Evolutionary conservation across 202 grass and related monocot genomes (phyloP), one percentile per base, ranked within the genome.

Genomic region (Schoenoplectus tabernaemontani): DNA sequence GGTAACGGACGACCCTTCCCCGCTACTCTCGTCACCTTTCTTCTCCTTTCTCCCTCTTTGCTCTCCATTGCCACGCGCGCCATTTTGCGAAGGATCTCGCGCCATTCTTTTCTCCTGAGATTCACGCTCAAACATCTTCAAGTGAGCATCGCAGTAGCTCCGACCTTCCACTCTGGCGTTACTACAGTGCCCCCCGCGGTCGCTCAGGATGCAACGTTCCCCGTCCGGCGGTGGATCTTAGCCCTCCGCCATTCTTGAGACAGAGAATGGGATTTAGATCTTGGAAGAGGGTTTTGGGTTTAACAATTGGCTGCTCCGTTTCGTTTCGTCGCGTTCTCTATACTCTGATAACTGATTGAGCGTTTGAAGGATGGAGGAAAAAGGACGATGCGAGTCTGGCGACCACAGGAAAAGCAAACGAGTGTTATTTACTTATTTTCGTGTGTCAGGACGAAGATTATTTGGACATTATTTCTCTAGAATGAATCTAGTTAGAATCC

Each of bases 81-180:
- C 53, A 59, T 41, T 78, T 3, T 78, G 54, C 8, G 10, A 59
- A 41, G 5, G 9, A 12, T 8, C 15, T 2, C 33, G 33, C 8
- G 33, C 19, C 76, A 61, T 61, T 54, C 5, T 46, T 32, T 9
- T 77, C 13, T 37, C 7, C 23, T 4, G 26, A 22, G 73, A 57
- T 57, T 20, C 7, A 19, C 12, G 16, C 50, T 60, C 34, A 32
- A 34, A 80, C 10, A 11, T 80, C n/a, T 80, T 64, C 78, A 44
- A 47, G 30, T 64, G 58, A 64, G 59, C 15, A 13, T 63, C 36
- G 78, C 78, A 80, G 19, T 63, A 80, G 37, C 39, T 80, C 24
- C 10, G 19, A 47, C 58, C 78, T 65, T 80, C 39, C 28, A 17
- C 12, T 32, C 59, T 64, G 19, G 37, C 22, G 15, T 64, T 80